These are phyloP conservation scores for Saprolegnia parasitica DNA, from an alignment of 352 stramenopile genomes.

Conservation along the genomic window DNA sequence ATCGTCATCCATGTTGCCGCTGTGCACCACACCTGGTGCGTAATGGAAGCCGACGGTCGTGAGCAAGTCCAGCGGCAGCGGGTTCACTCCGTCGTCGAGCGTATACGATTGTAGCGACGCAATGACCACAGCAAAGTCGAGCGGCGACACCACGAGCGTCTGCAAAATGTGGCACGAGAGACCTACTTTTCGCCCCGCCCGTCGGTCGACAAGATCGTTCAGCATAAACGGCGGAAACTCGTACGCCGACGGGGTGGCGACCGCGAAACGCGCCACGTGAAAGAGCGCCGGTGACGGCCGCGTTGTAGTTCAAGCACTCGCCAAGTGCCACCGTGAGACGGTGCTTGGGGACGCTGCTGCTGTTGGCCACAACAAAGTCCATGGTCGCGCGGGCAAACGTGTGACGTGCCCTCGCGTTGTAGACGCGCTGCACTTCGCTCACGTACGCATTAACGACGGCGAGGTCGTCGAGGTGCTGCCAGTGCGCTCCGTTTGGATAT, in stretches of 20 bases:
- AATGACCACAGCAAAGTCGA: constrained; percentile 18
- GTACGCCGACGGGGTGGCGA: not conserved
- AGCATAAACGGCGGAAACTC: not conserved
- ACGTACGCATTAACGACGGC: constrained; percentile 6
- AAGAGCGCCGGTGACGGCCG: not conserved
- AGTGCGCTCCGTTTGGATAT: constrained; percentile 5
- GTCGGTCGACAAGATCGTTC: not conserved
- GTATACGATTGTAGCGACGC: not conserved
- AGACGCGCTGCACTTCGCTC: constrained; percentile 18
- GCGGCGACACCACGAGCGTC: not conserved
- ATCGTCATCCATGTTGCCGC: not conserved
- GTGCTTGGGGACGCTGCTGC: not conserved
- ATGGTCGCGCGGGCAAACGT: not conserved
- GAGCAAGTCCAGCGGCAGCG: not conserved
- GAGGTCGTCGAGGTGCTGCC: constrained; percentile 11
- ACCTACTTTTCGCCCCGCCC: not conserved
- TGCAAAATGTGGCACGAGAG: not conserved
- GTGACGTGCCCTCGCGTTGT: constrained; percentile 5
- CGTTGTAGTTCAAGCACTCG: not conserved
- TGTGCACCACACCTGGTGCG: not conserved
- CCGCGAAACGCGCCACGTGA: not conserved
- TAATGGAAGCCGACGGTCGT: not conserved
- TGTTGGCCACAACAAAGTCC: not conserved
- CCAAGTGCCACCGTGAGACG: not conserved
- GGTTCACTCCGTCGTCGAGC: not conserved